Evolutionary conservation across 2,329 filamentous ascomycete species (phyloP).

Genomic region (Aaosphaeria pasadenensis): DNA sequence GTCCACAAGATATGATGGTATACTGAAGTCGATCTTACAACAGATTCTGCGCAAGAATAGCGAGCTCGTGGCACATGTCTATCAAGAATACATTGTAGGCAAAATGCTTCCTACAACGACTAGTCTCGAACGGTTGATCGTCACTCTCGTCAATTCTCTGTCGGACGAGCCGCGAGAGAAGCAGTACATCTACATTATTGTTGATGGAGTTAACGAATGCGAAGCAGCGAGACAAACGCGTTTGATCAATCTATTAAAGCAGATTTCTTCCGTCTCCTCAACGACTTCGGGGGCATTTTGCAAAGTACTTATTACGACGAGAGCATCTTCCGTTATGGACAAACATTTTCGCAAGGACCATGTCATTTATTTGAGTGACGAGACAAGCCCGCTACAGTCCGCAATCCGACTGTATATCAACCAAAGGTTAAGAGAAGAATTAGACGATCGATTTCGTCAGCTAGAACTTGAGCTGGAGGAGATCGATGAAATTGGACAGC

Average conservation of each 20-base stretch:
- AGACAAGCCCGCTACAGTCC: not conserved
- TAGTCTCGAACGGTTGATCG: conserved; percentile 14
- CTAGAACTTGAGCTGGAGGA: not conserved
- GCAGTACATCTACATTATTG: conserved; percentile 15
- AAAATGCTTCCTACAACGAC: conserved; percentile 8
- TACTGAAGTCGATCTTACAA: conserved; percentile 16
- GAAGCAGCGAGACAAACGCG: conserved; percentile 11
- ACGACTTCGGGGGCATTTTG: conserved; percentile 5
- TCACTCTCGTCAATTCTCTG: conserved; percentile 7
- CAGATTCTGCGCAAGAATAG: conserved; percentile 17
- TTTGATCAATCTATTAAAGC: conserved; percentile 13
- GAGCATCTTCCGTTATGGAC: not conserved
- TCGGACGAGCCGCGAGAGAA: conserved; percentile 3
- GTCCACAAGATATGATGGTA: conserved; percentile 8
- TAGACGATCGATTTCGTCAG: too few relatives aligned
- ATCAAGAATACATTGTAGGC: conserved; percentile 18
- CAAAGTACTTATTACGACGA: conserved; percentile 7
- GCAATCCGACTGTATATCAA: too few relatives aligned
- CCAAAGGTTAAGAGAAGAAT: too few relatives aligned
- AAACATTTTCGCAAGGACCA: conserved; percentile 3
- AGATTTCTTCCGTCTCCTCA: conserved; percentile 3
- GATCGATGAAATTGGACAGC: conserved; percentile 3
- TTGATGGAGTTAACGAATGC: conserved; percentile 30
- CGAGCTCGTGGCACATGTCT: conserved; percentile 18
- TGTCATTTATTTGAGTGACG: conserved; percentile 5